Evolutionary conservation across 2,329 filamentous ascomycete species (phyloP).

Genomic region (Nemania sp.): DNA sequence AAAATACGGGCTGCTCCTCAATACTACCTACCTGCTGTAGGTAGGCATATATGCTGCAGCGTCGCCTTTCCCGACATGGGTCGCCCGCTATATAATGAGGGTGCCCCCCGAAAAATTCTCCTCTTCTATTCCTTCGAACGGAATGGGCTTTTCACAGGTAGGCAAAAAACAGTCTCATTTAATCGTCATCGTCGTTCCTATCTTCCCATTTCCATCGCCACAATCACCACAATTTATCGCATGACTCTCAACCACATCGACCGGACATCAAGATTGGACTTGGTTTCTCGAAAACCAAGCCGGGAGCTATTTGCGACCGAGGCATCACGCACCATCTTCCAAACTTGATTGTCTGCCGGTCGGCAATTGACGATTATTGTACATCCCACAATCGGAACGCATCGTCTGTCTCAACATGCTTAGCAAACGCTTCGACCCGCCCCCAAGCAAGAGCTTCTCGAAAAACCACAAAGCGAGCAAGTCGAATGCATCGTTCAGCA

Average conservation of each 20-base stretch:
- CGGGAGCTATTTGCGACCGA: conserved; percentile 19
- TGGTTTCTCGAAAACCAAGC: not conserved
- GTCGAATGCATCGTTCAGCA: conserved; percentile 58
- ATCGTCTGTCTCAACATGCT: conserved; percentile 46
- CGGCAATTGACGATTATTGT: conserved; percentile 16
- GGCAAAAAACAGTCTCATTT: conserved; percentile 31
- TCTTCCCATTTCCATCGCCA: conserved; percentile 16
- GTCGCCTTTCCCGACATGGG: conserved; percentile 23
- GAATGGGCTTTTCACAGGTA: conserved; percentile 32
- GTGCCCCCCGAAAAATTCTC: conserved; percentile 25
- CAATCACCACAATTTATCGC: conserved; percentile 11
- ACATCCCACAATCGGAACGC: conserved; percentile 34
- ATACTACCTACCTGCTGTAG: too few relatives aligned
- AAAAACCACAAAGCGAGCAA: conserved; percentile 55
- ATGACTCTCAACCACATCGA: conserved; percentile 16
- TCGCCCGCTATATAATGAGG: conserved; percentile 28
- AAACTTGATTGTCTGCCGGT: conserved; percentile 4
- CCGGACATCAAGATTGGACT: not conserved
- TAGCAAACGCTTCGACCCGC: conserved; percentile 48
- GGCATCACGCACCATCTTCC: conserved; percentile 11
- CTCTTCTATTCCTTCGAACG: conserved; percentile 26
- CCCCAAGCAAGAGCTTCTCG: conserved; percentile 55
- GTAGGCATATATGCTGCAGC: conserved; percentile 23
- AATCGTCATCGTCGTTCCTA: conserved; percentile 19
- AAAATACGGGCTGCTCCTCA: conserved; percentile 25